Conservation (phyloP, 495 filamentous ascomycete genomes). For the Penicillium egyptiacum region DNA sequence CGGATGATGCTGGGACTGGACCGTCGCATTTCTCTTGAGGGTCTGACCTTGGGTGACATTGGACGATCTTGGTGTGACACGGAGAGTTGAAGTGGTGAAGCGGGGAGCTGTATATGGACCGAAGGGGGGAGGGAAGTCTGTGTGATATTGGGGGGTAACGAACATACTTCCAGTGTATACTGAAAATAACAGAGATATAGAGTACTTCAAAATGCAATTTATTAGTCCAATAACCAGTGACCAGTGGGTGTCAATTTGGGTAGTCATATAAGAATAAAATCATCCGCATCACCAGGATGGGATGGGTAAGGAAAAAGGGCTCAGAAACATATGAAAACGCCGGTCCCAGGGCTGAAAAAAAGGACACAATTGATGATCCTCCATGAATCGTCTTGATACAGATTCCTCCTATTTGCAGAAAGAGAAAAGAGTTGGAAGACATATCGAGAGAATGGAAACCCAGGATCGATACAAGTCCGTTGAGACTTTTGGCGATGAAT, state of each 20-base stretch:
- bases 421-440: constrained; percentile 5
- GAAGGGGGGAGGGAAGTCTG: not conserved
- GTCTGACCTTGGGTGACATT: not conserved
- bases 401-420: not conserved
- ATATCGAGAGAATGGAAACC: not conserved
- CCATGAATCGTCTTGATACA: constrained; percentile 9
- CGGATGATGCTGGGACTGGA: constrained; percentile 16
- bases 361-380: not conserved
- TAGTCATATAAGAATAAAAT: constrained; percentile 12
- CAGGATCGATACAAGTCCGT: not conserved
- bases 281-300: constrained; percentile 14
- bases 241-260: constrained; percentile 15
- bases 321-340: constrained; percentile 7
- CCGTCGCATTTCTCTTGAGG: constrained; percentile 18
- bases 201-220: not conserved
- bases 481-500: not conserved
- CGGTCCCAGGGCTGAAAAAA: constrained; percentile 7
- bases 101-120: not conserved
- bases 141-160: not conserved
- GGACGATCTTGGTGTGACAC: not conserved
- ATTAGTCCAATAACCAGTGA: not conserved
- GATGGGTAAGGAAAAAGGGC: constrained; percentile 1
- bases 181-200: not conserved
- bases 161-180: not conserved
- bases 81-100: not conserved